Evolutionary conservation across 495 filamentous ascomycete species (phyloP), one percentile per base, ranked within the genome.

Genomic region (Staphylotrichum longicolle): DNA sequence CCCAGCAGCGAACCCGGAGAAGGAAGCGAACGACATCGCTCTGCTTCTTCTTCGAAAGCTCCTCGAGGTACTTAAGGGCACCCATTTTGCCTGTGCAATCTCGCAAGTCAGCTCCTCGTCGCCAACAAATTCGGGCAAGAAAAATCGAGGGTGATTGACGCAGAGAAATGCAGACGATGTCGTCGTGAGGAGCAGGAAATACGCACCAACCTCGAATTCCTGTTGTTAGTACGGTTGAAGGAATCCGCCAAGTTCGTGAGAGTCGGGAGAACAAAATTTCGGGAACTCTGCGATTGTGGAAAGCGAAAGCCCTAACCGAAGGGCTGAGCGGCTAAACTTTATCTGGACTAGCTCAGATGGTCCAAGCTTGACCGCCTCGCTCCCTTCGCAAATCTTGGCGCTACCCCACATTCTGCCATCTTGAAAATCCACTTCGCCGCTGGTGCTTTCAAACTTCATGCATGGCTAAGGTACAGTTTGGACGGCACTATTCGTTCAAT

Each of bases 41-140:
- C 85, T 98, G 94, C 90, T 98, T 98, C 90, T 96, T 96, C 90
- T 98, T 98, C 76, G 95, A 90, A 78, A 98, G 88, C 86, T 98
- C 94, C 85, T 98, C 94, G 80, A 98, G 90, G 83, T 97, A 97
- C 83, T 97, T 97, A 79, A 94, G 88, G 81, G 91, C 91, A 83
- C 91, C 91, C 91, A 94, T 93, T 81, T 77, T 81, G 74, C 70
- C 77, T 79, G 62, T 73, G 44, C 33, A 32, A 54, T 56, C 15
- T 44, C 40, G 64, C 39, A 33, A 50, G 62, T 63, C 34, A 62
- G 54, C 56, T 53, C 49, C 27, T 59, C 30, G 51, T 58, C 27
- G 54, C 54, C 37, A 60, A 57, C 20, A 51, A 62, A 57, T 15
- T 57, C 32, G 48, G 57, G 44, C 34, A 62, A 51, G 49, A 27